phyloP scores from a whole-genome alignment of 192 early-diverging fungal genomes.

The Dimargaris cristalligena region DNA sequence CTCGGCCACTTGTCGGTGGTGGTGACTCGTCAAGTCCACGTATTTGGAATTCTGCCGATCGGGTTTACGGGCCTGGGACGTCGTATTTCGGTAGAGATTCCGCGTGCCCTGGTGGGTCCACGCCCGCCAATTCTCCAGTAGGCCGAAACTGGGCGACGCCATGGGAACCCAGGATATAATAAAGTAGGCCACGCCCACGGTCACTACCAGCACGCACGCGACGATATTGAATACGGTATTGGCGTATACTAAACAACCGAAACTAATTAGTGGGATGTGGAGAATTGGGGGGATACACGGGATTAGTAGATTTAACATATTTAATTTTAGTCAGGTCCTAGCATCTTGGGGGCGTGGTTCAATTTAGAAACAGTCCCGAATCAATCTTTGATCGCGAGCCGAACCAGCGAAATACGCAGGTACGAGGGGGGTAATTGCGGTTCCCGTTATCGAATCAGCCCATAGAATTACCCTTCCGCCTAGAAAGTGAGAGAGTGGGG shows the following conservation, averaged over 20 bases:
- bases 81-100: conserved; percentile 13
- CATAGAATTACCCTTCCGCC: too few relatives aligned
- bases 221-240: conserved; percentile 26
- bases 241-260: conserved; percentile 37
- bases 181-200: conserved; percentile 32
- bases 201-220: conserved; percentile 26
- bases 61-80: not conserved
- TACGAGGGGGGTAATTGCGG: too few relatives aligned
- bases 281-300: not conserved
- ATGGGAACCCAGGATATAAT: conserved; percentile 32
- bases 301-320: too few relatives aligned
- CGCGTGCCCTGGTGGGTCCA: conserved; percentile 17
- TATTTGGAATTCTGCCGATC: not conserved
- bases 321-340: too few relatives aligned
- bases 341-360: too few relatives aligned
- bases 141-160: conserved; percentile 21
- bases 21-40: not conserved
- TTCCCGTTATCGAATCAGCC: too few relatives aligned
- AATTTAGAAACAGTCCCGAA: too few relatives aligned
- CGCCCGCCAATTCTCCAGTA: conserved; percentile 24
- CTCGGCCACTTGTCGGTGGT: not conserved
- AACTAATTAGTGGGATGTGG: conserved; percentile 11
- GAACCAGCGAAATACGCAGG: too few relatives aligned
- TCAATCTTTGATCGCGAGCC: too few relatives aligned
- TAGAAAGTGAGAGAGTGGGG: too few relatives aligned